Base-by-base conservation (phyloP, 805 yeast genomes). In the Yarrowia bubula region DNA sequence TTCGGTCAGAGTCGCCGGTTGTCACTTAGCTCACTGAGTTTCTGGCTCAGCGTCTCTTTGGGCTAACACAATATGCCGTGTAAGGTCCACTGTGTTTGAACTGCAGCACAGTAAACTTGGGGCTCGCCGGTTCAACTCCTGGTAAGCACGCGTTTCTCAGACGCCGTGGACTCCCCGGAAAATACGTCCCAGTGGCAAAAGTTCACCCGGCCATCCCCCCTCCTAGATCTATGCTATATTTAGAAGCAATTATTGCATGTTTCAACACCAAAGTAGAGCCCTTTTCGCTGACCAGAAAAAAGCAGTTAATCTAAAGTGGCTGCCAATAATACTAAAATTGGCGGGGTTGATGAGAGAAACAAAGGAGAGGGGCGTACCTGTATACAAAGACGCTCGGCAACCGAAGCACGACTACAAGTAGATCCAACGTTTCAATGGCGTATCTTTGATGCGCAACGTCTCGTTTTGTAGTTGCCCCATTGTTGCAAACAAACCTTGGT, bases 61-160 rank as follows among this genome's bases (percentile, higher is more conserved):
- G 14, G 53, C 53, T 47, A 47, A 47, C 38, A 47, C 53, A 47
- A 32, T 32, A 32, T 47, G 53, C 55, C 41, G 33, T 48, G 55
- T 35, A 35, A 48, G 55, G 39, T 48, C n/a, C n/a, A 48, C 32
- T 11, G 55, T 35, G 37, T 11, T 15, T 10, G 28, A 33, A 22
- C 38, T 31, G 38, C 14, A 35, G 28, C 28, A 22, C 28, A 22
- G 33, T 1, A 5, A n/a, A 11, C 11, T 10, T n/a, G 37, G 3
- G 53, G 39, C 38, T 42, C 53, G 55, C 35, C 38, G 55, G 55
- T 48, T 48, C 55, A 35, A 35, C 41, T 35, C 41, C 18, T 31
- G 39, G 28, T 7, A 31, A 35, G 13, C 38, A 35, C 38, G 38
- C 8, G 38, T 2, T 35, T 2, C 5, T 3, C 5, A 22, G 28